A percentile compares a stretch with the other conserved stretches of the same genome.
Conservation (phyloP, 2,329 filamentous ascomycete species). For the Sporothrix pseudoabietina region DNA sequence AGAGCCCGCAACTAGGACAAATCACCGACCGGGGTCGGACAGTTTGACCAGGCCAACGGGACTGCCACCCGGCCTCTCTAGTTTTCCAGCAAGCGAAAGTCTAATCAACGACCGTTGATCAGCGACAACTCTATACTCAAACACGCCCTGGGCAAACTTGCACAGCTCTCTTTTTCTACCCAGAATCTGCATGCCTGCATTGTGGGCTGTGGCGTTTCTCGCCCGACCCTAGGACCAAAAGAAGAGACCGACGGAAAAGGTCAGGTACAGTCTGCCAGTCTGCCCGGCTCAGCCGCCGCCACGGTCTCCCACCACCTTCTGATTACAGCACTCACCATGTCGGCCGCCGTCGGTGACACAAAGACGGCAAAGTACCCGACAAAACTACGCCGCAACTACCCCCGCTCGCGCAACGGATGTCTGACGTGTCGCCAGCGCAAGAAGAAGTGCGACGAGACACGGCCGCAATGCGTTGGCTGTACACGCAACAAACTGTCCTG, state of each 20-base stretch:
- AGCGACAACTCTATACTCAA: no score
- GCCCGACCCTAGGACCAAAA: conserved; percentile 1
- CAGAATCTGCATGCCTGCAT: not conserved
- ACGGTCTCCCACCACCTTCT: not conserved
- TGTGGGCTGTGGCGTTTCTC: conserved; percentile 3
- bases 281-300: not conserved
- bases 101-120: not conserved
- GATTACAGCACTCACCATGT: not conserved
- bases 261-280: not conserved
- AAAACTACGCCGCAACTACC: conserved; percentile 35
- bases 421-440: conserved; percentile 35
- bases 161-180: not conserved
- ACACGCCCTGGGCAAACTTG: not conserved
- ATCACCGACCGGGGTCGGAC: not conserved
- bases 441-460: conserved; percentile 36
- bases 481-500: conserved; percentile 33
- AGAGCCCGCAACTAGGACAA: not conserved
- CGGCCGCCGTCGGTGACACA: not conserved
- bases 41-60: not conserved
- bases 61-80: not conserved
- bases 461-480: conserved; percentile 32
- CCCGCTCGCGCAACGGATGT: conserved; percentile 34
- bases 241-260: not conserved
- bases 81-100: not conserved
- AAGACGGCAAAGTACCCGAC: conserved; percentile 35